Evolutionary conservation across 2,329 filamentous ascomycete genomes (phyloP), one percentile per base, ranked within the genome.

Genomic region (Ceratocystis destructans): DNA sequence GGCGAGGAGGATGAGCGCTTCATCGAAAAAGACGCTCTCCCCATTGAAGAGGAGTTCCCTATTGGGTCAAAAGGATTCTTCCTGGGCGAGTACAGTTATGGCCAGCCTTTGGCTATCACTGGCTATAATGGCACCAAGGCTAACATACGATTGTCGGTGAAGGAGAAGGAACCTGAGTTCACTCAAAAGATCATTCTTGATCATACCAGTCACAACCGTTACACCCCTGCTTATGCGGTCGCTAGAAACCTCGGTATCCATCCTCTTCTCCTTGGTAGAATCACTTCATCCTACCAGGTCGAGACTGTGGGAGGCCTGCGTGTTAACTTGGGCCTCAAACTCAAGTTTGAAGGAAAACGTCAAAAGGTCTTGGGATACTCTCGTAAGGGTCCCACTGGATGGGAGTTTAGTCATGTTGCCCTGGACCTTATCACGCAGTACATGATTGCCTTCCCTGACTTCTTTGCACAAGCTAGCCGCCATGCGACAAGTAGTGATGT

Each of bases 321-420:
- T 71, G 82, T 96, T 69, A 99, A 99, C 72, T 79, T 99, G 28
- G 94, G 94, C 0, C 80, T 99, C 69, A 99, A 99, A 72, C 81
- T 99, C 70, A 99, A 99, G 75, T 99, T 99, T 68, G 94, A 99
- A 74, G 90, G 85, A 1, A 93, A 90, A 77, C 96, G 96, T 76
- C 82, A 92, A 71, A 99, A 99, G 77, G 94, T 99, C 5, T 78
- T 99, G 41, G 94, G 94, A 0, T 99, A 96, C 75, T 96, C 93
- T 28, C 88, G 91, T 71, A 94, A 94, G 73, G 87, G 86, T 3
- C 80, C 85, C 12, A 88, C 85, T 33, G 94, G 95, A 5, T 99
- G 95, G 95, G 94, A 99, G 75, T 99, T 96, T 74, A 96, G 92
- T 72, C 82, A 84, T 62, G 87, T 89, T 70, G 92, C 94, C 0